These are phyloP conservation scores for Aspergillus hancockii DNA, from an alignment of 495 filamentous ascomycete species.

Conservation along the genomic window DNA sequence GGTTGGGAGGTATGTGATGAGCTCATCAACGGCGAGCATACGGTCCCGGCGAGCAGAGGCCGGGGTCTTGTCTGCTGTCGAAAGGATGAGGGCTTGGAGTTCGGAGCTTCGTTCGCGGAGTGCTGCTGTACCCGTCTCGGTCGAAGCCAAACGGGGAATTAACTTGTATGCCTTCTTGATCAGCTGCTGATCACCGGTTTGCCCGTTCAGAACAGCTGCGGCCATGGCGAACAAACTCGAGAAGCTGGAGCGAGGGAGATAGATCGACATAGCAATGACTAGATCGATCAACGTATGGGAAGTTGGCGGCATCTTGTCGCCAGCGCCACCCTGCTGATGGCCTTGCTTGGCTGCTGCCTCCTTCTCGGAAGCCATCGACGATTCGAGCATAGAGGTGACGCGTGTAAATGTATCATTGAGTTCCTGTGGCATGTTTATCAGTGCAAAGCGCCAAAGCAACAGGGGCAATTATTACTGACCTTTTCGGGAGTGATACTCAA, in stretches of 20 bases:
- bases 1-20: slow-evolving; percentile 74
- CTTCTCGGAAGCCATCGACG: slow-evolving; percentile 56
- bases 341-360: slow-evolving; percentile 63
- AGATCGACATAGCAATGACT: slow-evolving; percentile 90
- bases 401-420: slow-evolving; percentile 83
- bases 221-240: slow-evolving; percentile 79
- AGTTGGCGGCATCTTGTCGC: slow-evolving; percentile 83
- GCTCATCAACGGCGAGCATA: slow-evolving; percentile 73
- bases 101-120: slow-evolving; percentile 71
- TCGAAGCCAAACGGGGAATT: slow-evolving; percentile 82
- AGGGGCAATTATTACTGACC: slow-evolving; percentile 32
- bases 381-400: slow-evolving; percentile 80
- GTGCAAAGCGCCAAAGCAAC: slow-evolving; percentile 3
- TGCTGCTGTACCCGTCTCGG: slow-evolving; percentile 68
- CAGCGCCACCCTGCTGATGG: slow-evolving; percentile 56
- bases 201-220: slow-evolving; percentile 70
- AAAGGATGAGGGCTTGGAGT: slow-evolving; percentile 75
- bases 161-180: slow-evolving; percentile 99
- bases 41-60: slow-evolving; percentile 82
- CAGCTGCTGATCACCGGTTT: slow-evolving; percentile 74
- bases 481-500: slow-evolving; percentile 79
- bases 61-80: slow-evolving; percentile 76
- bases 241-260: slow-evolving; percentile 83
- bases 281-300: slow-evolving; percentile 95
- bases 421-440: slow-evolving; percentile 52